These are phyloP conservation scores for Paracoccidioides lutzii DNA, from an alignment of 2,329 filamentous ascomycete species.

Conservation along the genomic window DNA sequence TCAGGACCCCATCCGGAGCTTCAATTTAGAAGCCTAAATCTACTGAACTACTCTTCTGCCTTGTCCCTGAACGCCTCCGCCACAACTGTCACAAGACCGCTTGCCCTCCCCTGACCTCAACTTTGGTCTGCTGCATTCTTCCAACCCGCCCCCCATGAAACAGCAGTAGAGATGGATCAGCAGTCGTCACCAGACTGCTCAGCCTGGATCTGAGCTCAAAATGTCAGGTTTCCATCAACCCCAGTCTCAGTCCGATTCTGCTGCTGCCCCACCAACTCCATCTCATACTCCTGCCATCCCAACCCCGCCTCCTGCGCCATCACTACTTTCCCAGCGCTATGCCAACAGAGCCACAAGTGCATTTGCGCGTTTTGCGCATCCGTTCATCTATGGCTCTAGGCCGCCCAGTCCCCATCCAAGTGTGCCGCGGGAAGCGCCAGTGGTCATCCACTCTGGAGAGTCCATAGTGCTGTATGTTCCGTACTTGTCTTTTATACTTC, in stretches of 20 bases:
- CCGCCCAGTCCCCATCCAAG: slow-evolving; percentile 40
- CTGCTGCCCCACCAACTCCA: slow-evolving; percentile 14
- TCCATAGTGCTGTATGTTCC: slow-evolving; percentile 28
- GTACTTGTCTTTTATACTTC: background rate
- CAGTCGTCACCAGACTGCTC: slow-evolving; percentile 11
- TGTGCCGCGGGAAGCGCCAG: slow-evolving; percentile 20
- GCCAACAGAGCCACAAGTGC: slow-evolving; percentile 34
- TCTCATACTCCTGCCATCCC: slow-evolving; percentile 5
- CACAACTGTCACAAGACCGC: background rate
- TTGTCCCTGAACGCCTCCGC: background rate
- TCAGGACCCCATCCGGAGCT: background rate
- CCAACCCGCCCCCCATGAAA: background rate
- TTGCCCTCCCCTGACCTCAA: background rate
- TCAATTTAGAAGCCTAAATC: background rate
- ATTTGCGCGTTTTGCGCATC: slow-evolving; percentile 41
- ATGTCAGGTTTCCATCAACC: slow-evolving; percentile 20
- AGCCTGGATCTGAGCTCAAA: slow-evolving; percentile 12
- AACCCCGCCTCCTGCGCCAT: slow-evolving; percentile 20
- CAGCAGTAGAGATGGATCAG: slow-evolving; percentile 10
- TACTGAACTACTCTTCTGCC: background rate
- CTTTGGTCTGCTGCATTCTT: background rate
- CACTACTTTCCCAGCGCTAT: slow-evolving; percentile 28
- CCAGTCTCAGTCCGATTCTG: slow-evolving; percentile 12
- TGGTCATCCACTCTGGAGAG: slow-evolving; percentile 22
- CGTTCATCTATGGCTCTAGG: slow-evolving; percentile 41